Conservation (phyloP, 805 yeast genomes). For the Torulaspora indica region DNA sequence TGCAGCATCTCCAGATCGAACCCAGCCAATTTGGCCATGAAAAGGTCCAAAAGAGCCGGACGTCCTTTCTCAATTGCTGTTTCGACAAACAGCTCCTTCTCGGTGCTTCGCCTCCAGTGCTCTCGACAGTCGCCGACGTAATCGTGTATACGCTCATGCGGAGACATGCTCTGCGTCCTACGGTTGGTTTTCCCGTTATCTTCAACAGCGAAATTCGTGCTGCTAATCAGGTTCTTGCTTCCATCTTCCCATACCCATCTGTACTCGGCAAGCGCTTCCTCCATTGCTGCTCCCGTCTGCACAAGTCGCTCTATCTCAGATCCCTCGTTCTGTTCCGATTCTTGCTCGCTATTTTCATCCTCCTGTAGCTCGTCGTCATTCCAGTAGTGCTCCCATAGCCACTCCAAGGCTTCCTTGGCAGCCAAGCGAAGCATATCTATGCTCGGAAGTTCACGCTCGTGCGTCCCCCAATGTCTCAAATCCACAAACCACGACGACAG, state of each 20-base stretch:
- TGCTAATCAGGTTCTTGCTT: conserved; percentile 19
- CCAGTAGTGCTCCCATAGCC: conserved; percentile 82
- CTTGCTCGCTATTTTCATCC: conserved; percentile 20
- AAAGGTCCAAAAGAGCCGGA: conserved; percentile 15
- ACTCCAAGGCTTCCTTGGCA: conserved; percentile 55
- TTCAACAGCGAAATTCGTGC: conserved; percentile 30
- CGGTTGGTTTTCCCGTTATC: conserved; percentile 59
- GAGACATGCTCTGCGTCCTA: conserved; percentile 7
- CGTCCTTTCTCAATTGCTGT: conserved; percentile 14
- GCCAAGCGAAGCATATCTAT: conserved; percentile 61
- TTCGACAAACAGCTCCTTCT: conserved; percentile 15
- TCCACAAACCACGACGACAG: conserved; percentile 86
- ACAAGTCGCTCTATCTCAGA: conserved; percentile 5
- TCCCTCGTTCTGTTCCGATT: conserved; percentile 11
- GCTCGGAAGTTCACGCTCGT: conserved; percentile 69
- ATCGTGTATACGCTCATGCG: conserved; percentile 16
- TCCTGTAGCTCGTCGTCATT: conserved; percentile 29
- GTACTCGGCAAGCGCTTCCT: conserved; percentile 12
- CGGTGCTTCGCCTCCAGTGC: conserved; percentile 17
- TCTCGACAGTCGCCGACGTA: conserved; percentile 16
- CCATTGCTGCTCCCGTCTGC: conserved; percentile 6
- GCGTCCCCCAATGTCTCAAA: conserved; percentile 84
- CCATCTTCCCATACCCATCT: conserved; percentile 21
- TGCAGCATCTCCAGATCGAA: conserved; percentile 20
- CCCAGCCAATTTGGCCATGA: conserved; percentile 15